phyloP scores from a whole-genome alignment of 176 grass and related monocot species.

The Tillandsia fasciculata region DNA sequence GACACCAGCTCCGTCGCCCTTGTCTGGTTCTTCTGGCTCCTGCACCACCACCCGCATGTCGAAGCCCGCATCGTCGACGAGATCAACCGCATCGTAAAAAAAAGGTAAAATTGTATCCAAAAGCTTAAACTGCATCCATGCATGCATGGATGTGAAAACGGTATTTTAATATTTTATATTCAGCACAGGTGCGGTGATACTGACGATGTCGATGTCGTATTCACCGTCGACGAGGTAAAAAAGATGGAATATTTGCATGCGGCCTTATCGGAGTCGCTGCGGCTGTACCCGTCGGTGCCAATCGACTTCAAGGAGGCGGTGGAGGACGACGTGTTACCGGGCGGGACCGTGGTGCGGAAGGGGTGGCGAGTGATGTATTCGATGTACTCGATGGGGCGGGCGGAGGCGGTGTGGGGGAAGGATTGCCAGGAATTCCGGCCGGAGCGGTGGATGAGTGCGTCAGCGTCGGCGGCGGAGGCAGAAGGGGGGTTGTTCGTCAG shows the following conservation, averaged over 20 bases:
- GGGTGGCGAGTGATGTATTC: slow-evolving; percentile 64
- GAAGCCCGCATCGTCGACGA: slow-evolving; percentile 53
- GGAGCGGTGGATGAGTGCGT: slow-evolving; percentile 45
- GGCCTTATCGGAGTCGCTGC: slow-evolving; percentile 66
- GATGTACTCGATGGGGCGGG: slow-evolving; percentile 63
- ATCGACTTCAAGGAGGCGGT: slow-evolving; percentile 72
- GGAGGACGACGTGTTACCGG: slow-evolving; percentile 70
- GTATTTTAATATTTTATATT: no score
- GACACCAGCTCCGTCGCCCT: slow-evolving; percentile 92
- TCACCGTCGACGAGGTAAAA: slow-evolving; percentile 25
- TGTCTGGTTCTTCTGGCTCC: slow-evolving; percentile 90
- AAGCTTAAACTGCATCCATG: no score
- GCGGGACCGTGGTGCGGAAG: slow-evolving; percentile 39
- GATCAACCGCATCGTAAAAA: slow-evolving; percentile 20
- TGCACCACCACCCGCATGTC: slow-evolving; percentile 36
- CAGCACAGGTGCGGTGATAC: not conserved
- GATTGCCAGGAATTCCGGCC: slow-evolving; percentile 59
- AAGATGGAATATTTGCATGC: slow-evolving; percentile 82
- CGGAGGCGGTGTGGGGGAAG: slow-evolving; percentile 45
- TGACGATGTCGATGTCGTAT: slow-evolving; percentile 19
- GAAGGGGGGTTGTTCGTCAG: slow-evolving; percentile 25
- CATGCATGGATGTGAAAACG: no score
- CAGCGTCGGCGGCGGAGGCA: not conserved
- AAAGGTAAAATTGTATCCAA: not conserved
- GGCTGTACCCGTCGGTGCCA: slow-evolving; percentile 80